These are phyloP conservation scores for Trichomonas tenax DNA, from an alignment of 208 protist genomes.

Conservation along the genomic window DNA sequence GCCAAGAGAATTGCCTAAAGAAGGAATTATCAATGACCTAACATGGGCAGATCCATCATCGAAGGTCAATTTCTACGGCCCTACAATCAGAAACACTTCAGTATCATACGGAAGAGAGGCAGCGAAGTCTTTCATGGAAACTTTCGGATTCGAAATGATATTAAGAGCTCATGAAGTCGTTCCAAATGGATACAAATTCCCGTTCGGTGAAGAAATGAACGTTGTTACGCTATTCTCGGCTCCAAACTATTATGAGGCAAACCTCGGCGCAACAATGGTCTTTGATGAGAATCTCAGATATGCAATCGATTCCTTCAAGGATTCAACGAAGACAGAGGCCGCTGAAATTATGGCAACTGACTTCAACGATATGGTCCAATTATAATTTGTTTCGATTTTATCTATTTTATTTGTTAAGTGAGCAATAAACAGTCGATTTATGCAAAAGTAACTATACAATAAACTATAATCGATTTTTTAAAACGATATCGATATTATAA, in stretches of 20 bases:
- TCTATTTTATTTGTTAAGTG: no score
- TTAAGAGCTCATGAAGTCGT: not conserved
- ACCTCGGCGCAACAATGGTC: not conserved
- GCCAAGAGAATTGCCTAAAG: not conserved
- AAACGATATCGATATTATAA: no score
- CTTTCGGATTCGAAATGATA: not conserved
- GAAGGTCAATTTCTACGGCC: not conserved
- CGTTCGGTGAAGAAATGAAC: not conserved
- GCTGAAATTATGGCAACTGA: not conserved
- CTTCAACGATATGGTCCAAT: not conserved
- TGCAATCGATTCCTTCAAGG: not conserved
- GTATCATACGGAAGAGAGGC: not conserved
- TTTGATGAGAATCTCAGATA: not conserved
- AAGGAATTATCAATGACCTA: not conserved
- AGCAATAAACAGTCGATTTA: no score
- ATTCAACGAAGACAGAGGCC: not conserved
- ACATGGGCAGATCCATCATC: not conserved
- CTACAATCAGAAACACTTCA: not conserved
- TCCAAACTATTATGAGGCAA: not conserved
- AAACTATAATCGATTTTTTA: no score
- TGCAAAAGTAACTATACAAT: no score
- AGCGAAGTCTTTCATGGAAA: not conserved
- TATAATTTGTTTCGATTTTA: not conserved
- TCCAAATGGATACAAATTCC: not conserved
- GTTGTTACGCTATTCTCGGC: not conserved